phyloP scores from a whole-genome alignment of 1,284 basidiomycete species.

The Rhizopogon parksii region DNA sequence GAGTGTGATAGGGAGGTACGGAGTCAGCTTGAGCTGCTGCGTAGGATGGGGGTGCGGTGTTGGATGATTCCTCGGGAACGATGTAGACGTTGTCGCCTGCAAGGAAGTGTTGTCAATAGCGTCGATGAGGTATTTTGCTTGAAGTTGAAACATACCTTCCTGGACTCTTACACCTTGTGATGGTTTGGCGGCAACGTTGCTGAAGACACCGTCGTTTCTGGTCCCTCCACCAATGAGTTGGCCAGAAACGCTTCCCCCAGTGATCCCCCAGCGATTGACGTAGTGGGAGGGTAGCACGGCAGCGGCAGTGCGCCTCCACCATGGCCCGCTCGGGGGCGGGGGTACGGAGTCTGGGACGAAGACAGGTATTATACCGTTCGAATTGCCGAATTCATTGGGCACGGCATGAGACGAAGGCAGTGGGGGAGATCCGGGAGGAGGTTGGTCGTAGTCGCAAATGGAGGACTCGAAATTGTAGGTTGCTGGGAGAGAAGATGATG shows the following conservation, averaged over 20 bases:
- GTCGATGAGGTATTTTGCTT: conserved; percentile 4
- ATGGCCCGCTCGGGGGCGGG: conserved; percentile 33
- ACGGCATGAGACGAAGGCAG: conserved; percentile 53
- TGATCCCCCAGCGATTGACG: conserved; percentile 42
- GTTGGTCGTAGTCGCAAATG: conserved; percentile 65
- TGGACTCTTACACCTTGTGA: conserved; percentile 49
- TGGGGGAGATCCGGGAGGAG: conserved; percentile 83
- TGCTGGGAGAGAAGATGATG: conserved; percentile 27
- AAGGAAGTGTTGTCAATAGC: conserved; percentile 3
- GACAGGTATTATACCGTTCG: conserved; percentile 70
- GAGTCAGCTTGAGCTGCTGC: conserved; percentile 88
- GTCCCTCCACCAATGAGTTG: conserved; percentile 62
- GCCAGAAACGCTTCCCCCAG: conserved; percentile 9
- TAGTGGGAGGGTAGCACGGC: conserved; percentile 50
- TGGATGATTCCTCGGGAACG: conserved; percentile 74
- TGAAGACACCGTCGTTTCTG: conserved; percentile 90
- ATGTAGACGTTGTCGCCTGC: conserved; percentile 66
- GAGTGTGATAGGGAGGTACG: conserved; percentile 97
- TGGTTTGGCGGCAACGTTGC: conserved; percentile 93
- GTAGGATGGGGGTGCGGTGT: conserved; percentile 85
- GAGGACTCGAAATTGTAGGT: conserved; percentile 83
- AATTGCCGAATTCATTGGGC: conserved; percentile 71
- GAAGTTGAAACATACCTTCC: conserved; percentile 44
- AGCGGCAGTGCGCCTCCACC: conserved; percentile 53
- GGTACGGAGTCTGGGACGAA: conserved; percentile 34